Conservation (phyloP, 2,329 filamentous ascomycete genomes). For the Epichloe gansuensis region DNA sequence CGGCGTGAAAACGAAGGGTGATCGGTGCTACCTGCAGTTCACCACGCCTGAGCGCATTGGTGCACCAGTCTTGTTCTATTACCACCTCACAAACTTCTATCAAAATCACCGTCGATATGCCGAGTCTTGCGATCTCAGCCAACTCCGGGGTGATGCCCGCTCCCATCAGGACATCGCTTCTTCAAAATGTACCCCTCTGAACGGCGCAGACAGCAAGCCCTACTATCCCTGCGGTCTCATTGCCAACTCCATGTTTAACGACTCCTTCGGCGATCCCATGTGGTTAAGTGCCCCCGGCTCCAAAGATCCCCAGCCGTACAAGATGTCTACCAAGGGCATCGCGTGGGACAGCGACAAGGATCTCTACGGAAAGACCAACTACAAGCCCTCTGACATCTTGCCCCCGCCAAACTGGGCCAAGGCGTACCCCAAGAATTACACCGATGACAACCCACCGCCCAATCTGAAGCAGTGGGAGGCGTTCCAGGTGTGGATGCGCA, state of each 20-base stretch:
- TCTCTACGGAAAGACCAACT: constrained; percentile 60
- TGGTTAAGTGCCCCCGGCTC: constrained; percentile 36
- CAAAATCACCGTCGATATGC: constrained; percentile 97
- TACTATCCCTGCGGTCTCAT: constrained; percentile 95
- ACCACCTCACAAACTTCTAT: constrained; percentile 94
- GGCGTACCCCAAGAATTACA: constrained; percentile 61
- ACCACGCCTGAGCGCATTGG: constrained; percentile 65
- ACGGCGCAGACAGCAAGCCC: constrained; percentile 42
- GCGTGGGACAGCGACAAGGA: constrained; percentile 76
- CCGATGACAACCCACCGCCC: constrained; percentile 49
- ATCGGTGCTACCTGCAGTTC: constrained; percentile 64
- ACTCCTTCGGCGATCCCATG: constrained; percentile 61
- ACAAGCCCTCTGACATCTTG: constrained; percentile 50
- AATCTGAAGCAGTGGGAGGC: constrained; percentile 63
- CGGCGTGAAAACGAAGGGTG: constrained; percentile 23
- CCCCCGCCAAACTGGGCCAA: constrained; percentile 79
- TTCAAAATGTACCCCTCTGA: constrained; percentile 66
- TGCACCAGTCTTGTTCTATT: constrained; percentile 83
- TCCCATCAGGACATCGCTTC: constrained; percentile 45
- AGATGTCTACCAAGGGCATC: constrained; percentile 68
- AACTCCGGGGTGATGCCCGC: constrained; percentile 60
- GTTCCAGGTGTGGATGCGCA: constrained; percentile 98
- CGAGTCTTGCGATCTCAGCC: constrained; percentile 70
- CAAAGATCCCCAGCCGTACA: constrained; percentile 39
- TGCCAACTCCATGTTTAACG: constrained; percentile 95